Percentiles rank a stretch among this genome's conserved stretches.
These are phyloP conservation scores for Chalaropsis ovoidea DNA, from an alignment of 2,329 filamentous ascomycete genomes.

Conservation along the genomic window DNA sequence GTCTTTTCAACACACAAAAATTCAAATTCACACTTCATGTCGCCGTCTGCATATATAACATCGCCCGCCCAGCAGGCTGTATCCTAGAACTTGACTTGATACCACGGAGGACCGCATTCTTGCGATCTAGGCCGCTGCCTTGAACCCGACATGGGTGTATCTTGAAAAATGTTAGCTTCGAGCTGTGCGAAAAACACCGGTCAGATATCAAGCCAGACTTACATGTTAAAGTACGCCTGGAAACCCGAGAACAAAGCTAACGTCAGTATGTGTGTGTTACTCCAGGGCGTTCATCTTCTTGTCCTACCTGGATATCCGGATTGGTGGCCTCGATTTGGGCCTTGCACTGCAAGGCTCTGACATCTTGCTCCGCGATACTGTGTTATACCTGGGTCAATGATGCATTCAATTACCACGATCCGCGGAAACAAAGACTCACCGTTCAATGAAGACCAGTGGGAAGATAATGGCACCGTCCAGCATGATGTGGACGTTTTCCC, in stretches of 20 bases:
- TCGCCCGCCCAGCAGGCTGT: too few species aligned
- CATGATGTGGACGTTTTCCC: neutral
- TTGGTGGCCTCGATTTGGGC: neutral
- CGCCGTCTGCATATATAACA: too few species aligned
- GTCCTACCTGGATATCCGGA: neutral
- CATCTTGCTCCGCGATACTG: neutral
- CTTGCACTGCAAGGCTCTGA: neutral
- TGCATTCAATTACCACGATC: neutral
- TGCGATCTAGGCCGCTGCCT: neutral
- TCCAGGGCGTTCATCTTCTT: neutral
- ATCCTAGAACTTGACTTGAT: too few species aligned
- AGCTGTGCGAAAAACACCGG: neutral
- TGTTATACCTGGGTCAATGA: neutral
- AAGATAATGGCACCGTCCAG: neutral
- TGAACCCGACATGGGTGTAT: neutral
- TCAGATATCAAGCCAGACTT: neutral
- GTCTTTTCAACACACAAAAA: too few species aligned
- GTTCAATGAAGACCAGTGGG: neutral
- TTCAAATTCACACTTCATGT: too few species aligned
- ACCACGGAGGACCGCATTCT: too few species aligned
- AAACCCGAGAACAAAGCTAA: neutral
- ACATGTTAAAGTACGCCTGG: conserved; percentile 4
- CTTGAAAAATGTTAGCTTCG: neutral
- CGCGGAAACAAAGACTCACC: neutral
- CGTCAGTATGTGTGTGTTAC: neutral